These are phyloP conservation scores for Erysimum cheiri DNA, from an alignment of 441 rosid genomes.

Conservation along the genomic window DNA sequence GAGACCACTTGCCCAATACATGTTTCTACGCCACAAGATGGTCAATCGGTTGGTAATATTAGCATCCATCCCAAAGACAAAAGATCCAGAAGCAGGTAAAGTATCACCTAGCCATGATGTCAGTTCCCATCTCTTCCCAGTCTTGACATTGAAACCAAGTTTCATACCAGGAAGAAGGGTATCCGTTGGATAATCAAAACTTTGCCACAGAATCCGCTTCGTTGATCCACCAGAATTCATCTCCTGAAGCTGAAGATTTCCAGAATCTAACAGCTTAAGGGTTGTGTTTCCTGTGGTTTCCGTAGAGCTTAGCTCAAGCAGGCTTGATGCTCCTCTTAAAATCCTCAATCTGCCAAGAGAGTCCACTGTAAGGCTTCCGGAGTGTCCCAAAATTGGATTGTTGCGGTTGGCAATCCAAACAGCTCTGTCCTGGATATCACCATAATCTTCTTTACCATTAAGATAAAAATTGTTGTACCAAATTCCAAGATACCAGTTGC, in stretches of 20 bases:
- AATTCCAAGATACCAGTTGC: constrained; percentile 38
- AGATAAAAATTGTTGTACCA: constrained; percentile 39
- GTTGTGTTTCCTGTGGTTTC: constrained; percentile 38
- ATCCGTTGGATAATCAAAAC: constrained; percentile 45
- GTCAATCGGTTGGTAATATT: constrained; percentile 29
- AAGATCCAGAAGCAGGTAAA: constrained; percentile 40
- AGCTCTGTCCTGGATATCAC: constrained; percentile 13
- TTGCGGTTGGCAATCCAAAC: constrained; percentile 48
- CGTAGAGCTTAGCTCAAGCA: constrained; percentile 35
- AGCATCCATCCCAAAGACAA: constrained; percentile 40
- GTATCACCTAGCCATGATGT: constrained; percentile 34
- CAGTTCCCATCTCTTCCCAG: constrained; percentile 39
- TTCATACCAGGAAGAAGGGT: constrained; percentile 51
- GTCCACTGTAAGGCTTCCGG: constrained; percentile 39
- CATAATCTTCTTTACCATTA: constrained; percentile 20
- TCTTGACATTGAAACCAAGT: constrained; percentile 42
- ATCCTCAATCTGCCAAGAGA: constrained; percentile 38
- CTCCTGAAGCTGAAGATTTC: constrained; percentile 45
- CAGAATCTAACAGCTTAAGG: constrained; percentile 42
- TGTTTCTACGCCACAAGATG: constrained; percentile 39
- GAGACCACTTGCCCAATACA: constrained; percentile 46
- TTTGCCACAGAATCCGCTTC: constrained; percentile 40
- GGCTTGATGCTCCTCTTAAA: constrained; percentile 24
- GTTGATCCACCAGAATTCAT: constrained; percentile 38
- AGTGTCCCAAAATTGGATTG: constrained; percentile 18